Percentiles rank a stretch among this genome's conserved stretches.
These are phyloP conservation scores for Fusarium illudens DNA, from an alignment of 2,329 filamentous ascomycete species.

Conservation along the genomic window DNA sequence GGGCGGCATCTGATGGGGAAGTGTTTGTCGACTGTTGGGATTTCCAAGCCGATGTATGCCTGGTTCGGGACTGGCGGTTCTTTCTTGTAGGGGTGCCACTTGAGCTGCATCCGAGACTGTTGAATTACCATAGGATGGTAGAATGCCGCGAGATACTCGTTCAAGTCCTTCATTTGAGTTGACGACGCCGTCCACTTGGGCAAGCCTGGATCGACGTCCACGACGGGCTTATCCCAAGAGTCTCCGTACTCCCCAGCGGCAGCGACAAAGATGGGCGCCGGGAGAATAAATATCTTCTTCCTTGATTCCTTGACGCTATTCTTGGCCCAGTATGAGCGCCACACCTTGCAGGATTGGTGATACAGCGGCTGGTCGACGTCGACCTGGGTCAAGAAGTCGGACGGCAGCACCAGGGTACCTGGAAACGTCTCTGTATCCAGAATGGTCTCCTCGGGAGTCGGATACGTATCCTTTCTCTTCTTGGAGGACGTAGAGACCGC, in stretches of 20 bases:
- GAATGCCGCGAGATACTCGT: constrained; percentile 53
- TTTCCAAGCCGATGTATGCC: constrained; percentile 56
- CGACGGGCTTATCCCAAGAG: constrained; percentile 51
- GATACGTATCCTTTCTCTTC: constrained; percentile 22
- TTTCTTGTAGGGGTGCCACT: constrained; percentile 55
- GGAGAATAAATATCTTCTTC: constrained; percentile 63
- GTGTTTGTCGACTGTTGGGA: constrained; percentile 41
- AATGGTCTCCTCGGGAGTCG: constrained; percentile 21
- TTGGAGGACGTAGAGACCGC: constrained; percentile 33
- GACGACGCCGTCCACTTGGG: constrained; percentile 22
- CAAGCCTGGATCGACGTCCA: background rate
- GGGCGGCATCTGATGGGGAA: constrained; percentile 62
- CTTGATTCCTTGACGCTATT: constrained; percentile 58
- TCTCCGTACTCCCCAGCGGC: constrained; percentile 49
- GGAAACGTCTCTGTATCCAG: constrained; percentile 57
- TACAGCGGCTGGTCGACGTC: constrained; percentile 61
- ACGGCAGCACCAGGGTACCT: constrained; percentile 66
- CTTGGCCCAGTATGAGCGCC: constrained; percentile 54
- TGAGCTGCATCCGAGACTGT: constrained; percentile 49
- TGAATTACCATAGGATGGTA: constrained; percentile 65
- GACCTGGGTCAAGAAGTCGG: constrained; percentile 65
- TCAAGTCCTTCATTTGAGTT: constrained; percentile 43
- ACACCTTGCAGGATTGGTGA: constrained; percentile 52
- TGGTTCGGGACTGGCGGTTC: background rate
- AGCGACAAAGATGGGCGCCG: constrained; percentile 51